Percentiles rank a stretch among this genome's conserved stretches.
These are phyloP conservation scores for Starmerella geochares DNA, from an alignment of 805 yeast species.

Conservation along the genomic window DNA sequence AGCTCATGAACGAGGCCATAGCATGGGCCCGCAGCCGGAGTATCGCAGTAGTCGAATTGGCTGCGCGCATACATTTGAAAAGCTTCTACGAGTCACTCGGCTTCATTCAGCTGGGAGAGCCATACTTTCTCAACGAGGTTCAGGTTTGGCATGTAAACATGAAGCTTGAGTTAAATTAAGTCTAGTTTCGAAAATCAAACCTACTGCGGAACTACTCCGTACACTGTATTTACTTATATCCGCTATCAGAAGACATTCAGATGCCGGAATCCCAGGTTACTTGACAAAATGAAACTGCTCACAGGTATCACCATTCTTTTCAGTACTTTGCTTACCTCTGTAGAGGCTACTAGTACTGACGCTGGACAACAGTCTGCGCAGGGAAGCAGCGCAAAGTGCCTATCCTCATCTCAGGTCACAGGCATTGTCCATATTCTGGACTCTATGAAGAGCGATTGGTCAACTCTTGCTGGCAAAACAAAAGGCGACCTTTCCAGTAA, in stretches of 20 bases:
- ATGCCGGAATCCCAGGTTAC: no score
- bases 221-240: no score
- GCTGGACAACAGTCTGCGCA: background rate
- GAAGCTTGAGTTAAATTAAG: conserved; percentile 7
- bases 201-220: background rate
- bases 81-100: conserved; percentile 21
- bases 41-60: conserved; percentile 1
- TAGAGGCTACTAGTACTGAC: background rate
- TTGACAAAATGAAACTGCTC: background rate
- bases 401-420: background rate
- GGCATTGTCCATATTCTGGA: background rate
- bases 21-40: conserved; percentile 8
- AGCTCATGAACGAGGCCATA: conserved; percentile 11
- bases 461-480: background rate
- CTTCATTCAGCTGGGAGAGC: conserved; percentile 10
- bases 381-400: background rate
- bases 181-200: background rate
- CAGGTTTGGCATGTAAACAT: conserved; percentile 24
- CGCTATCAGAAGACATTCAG: no score
- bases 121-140: conserved; percentile 15
- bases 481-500: background rate
- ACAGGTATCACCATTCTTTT: background rate
- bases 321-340: background rate
- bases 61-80: conserved; percentile 21
- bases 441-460: background rate